Evolutionary conservation across 805 yeast species (phyloP).

Genomic region (Candida ortonii): DNA sequence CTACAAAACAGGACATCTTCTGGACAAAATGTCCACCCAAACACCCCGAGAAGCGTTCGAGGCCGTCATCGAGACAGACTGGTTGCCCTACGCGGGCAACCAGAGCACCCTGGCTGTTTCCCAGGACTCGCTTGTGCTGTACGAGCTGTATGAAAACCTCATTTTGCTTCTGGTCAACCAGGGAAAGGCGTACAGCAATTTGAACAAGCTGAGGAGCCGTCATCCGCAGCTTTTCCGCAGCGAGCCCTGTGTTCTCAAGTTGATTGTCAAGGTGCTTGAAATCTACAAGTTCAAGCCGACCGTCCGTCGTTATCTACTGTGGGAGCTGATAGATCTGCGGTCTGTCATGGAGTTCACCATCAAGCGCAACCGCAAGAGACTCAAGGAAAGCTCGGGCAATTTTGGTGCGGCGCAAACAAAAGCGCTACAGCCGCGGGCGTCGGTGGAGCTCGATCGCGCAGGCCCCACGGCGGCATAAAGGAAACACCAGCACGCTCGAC

Average conservation of each 20-base stretch:
- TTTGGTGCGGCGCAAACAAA: no score
- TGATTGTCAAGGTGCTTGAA: conserved; percentile 49
- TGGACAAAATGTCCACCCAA: conserved; percentile 11
- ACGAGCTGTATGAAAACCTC: conserved; percentile 30
- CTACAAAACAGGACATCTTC: conserved; percentile 6
- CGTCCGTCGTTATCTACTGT: conserved; percentile 55
- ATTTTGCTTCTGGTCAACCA: conserved; percentile 26
- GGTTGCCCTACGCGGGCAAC: conserved; percentile 23
- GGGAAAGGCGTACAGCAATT: conserved; percentile 30
- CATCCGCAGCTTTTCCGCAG: conserved; percentile 54
- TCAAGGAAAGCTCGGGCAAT: conserved; percentile 18
- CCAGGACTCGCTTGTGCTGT: conserved; percentile 22
- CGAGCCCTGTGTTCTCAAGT: conserved; percentile 49
- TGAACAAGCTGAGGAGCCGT: conserved; percentile 50
- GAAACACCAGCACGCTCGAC: no score
- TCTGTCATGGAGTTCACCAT: conserved; percentile 51
- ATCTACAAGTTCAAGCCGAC: conserved; percentile 59
- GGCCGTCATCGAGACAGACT: conserved; percentile 25
- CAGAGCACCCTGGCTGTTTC: conserved; percentile 15
- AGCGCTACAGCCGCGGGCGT: conserved; percentile 2
- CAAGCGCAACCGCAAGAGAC: conserved; percentile 39
- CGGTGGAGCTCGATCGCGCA: no score
- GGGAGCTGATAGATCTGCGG: conserved; percentile 59
- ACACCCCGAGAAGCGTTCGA: conserved; percentile 19
- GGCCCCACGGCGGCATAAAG: no score